These are phyloP conservation scores for Sophora flavescens DNA, from an alignment of 306 rosid species.

Conservation along the genomic window DNA sequence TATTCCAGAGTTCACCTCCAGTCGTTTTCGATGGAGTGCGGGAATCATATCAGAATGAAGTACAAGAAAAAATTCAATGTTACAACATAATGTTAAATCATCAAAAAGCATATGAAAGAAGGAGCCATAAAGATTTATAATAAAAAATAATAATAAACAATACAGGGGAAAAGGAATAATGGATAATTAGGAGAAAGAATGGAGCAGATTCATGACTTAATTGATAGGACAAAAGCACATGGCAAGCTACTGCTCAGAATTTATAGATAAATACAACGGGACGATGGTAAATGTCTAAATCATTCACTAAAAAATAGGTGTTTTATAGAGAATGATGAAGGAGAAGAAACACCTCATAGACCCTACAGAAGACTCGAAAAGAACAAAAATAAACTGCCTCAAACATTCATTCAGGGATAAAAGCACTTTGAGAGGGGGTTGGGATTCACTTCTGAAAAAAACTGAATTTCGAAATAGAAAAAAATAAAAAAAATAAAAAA, in stretches of 20 bases:
- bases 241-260: conserved; percentile 6
- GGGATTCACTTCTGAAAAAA: neutral
- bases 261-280: conserved; percentile 18
- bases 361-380: neutral
- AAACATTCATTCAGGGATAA: neutral
- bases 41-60: conserved; percentile 32
- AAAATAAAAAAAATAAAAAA: neutral
- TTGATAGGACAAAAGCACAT: neutral
- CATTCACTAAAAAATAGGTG: neutral
- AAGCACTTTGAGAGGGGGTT: too few species aligned
- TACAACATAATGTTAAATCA: conserved; percentile 35
- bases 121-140: conserved; percentile 26
- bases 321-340: neutral
- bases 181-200: conserved; percentile 28
- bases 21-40: conserved; percentile 18
- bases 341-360: neutral
- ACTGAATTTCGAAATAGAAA: neutral
- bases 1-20: conserved; percentile 29
- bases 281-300: conserved; percentile 3
- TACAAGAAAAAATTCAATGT: conserved; percentile 26
- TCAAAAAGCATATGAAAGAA: conserved; percentile 11
- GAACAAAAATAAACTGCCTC: conserved; percentile 13
- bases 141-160: conserved; percentile 26
- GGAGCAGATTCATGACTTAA: neutral
- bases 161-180: conserved; percentile 1